Base-by-base conservation (phyloP, 768 basidiomycete species). In the Cystobasidium ongulense region DNA sequence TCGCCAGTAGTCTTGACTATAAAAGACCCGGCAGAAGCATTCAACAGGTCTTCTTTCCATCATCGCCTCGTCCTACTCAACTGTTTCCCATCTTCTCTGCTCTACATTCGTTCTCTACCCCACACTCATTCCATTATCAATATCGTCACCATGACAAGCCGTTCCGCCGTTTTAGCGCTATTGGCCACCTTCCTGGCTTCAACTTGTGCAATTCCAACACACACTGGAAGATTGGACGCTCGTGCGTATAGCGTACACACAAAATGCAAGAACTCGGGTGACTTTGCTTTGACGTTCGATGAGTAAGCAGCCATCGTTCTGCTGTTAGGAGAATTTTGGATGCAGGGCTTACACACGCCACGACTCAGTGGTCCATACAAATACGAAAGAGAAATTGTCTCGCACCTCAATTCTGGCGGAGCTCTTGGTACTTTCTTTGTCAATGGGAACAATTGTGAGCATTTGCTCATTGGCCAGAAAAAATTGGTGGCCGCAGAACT, bases 321-420 rank as follows among this genome's bases (percentile, higher is more conserved):
- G n/a, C n/a, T n/a, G n/a, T n/a, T n/a, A n/a, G n/a, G n/a, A n/a
- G n/a, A n/a, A n/a, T n/a, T 50, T 21, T 50, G 46, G 10, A 41
- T 41, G 39, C 39, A 8, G 18, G 39, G 18, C 7, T 41, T n/a
- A n/a, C n/a, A n/a, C n/a, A n/a, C n/a, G 53, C 11, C 53, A 54
- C 29, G 8, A n/a, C n/a, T 23, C 29, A 63, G 62, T 52, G 67
- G 67, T 21, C 67, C 67, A 31, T 70, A 70, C 67, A 70, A 70
- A 23, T 70, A 70, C 67, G 29, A 70, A 15, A 39, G 52, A 29
- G 43, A 57, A 39, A 27, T 70, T 33, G 53, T 70, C 81, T 76
- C 93, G 85, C 76, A 91, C 82, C 90, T 90, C 72, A 13, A 27
- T 50, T 39, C 59, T 11, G 43, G 27, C 33, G 38, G 67, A 31